Percentiles rank a stretch among this genome's conserved stretches.
Conservation (phyloP, 208 protist genomes). For the Trypanosoma theileri region DNA sequence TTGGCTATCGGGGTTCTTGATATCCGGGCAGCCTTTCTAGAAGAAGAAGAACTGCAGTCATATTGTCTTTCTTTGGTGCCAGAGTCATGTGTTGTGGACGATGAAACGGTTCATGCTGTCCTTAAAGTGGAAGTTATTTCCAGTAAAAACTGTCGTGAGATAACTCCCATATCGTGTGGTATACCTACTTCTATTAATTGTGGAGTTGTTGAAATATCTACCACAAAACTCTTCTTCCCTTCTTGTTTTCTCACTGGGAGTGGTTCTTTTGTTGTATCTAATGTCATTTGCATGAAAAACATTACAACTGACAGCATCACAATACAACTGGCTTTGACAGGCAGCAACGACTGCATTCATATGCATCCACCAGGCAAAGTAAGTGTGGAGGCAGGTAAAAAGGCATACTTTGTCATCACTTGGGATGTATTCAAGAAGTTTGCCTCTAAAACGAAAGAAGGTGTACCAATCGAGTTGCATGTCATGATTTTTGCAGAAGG, state of each 20-base stretch:
- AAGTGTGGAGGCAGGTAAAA: neutral
- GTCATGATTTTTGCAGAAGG: slow-evolving; percentile 38
- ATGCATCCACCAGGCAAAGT: slow-evolving; percentile 14
- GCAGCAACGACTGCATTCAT: slow-evolving; percentile 22
- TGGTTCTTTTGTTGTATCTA: slow-evolving; percentile 63
- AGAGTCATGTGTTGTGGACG: slow-evolving; percentile 9
- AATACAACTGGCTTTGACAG: slow-evolving; percentile 40
- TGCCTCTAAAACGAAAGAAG: slow-evolving; percentile 15
- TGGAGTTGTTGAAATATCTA: slow-evolving; percentile 34
- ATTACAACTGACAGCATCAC: slow-evolving; percentile 31
- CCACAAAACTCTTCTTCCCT: slow-evolving; percentile 55
- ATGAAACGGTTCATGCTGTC: slow-evolving; percentile 35
- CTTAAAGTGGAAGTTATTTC: slow-evolving; percentile 31
- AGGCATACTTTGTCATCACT: slow-evolving; percentile 43
- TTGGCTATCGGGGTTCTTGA: neutral
- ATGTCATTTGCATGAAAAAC: slow-evolving; percentile 64
- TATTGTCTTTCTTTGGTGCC: neutral
- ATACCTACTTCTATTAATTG: slow-evolving; percentile 20
- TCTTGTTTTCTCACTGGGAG: slow-evolving; percentile 40
- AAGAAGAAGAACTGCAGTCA: slow-evolving; percentile 3
- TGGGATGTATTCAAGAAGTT: slow-evolving; percentile 57
- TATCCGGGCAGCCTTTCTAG: neutral
- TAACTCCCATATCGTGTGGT: neutral
- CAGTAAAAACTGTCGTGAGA: neutral
- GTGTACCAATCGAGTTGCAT: slow-evolving; percentile 30